Base-by-base conservation (phyloP, 2,329 filamentous ascomycete species). In the Xylaria multiplex region DNA sequence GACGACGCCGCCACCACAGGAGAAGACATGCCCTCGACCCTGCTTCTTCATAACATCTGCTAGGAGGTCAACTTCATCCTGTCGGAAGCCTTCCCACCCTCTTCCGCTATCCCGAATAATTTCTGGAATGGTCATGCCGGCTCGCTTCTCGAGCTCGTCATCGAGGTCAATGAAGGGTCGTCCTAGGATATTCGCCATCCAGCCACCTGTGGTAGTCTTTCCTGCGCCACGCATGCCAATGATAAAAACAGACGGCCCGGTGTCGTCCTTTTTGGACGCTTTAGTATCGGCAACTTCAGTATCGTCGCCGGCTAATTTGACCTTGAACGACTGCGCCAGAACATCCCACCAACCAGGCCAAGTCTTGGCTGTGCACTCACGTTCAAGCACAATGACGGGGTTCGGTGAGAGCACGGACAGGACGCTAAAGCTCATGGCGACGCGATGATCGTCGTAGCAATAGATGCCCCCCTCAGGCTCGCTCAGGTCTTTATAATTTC, bases 301-400 rank as follows among this genome's bases (percentile, higher is more conserved):
- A 72, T 96, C 93, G 42, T 90, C 87, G 13, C 96, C 96, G 66
- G 90, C 86, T n/a, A 98, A 82, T 32, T 85, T 80, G 32, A 92
- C 91, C 40, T 89, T 85, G 82, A 97, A 99, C 14, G 88, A 86
- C 71, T 91, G 88, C 24, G 90, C 90, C 62, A 98, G 81, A 19
- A 90, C 88, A 78, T 99, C 96, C 96, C 96, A 99, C 93, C 96
- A 99, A 9, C 95, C 96, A 0, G 96, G 96, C 96, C 96, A 99
- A 2, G 96, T 99, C 84, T 99, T 99, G 46, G 92, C 94, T 2
- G 93, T 92, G 77, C 96, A 99, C 74, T 97, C 93, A 66, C 93
- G 91, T 77, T 99, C 96, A 2, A 92, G 86, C 58, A 99, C 89
- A 16, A 97, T 80, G 0, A 93, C 91, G 0, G 92, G 86, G 7